Percentiles rank a stretch among this genome's conserved stretches.
These are phyloP conservation scores for Penicillium malachiteum DNA, from an alignment of 495 filamentous ascomycete genomes.

Conservation along the genomic window DNA sequence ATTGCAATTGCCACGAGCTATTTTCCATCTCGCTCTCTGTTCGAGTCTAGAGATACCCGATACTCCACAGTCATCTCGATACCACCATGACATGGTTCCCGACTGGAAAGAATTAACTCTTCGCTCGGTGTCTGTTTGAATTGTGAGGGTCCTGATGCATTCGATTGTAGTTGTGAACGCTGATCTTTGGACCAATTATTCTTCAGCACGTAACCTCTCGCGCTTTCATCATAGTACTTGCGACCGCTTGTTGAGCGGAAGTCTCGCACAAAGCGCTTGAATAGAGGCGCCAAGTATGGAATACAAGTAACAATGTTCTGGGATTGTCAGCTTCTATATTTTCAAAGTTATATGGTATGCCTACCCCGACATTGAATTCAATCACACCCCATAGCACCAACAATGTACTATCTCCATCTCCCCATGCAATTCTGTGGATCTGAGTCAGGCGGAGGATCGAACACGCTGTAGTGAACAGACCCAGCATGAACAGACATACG, in stretches of 20 bases:
- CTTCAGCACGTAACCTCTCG: constrained; percentile 32
- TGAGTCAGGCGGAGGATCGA: constrained; percentile 55
- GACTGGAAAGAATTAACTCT: constrained; percentile 42
- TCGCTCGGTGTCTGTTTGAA: constrained; percentile 38
- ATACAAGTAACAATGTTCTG: constrained; percentile 50
- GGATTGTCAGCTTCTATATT: not conserved
- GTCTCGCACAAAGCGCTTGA: constrained; percentile 37
- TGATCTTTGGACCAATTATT: constrained; percentile 30
- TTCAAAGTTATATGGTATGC: not conserved
- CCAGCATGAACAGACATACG: constrained; percentile 54
- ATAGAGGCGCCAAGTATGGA: constrained; percentile 46
- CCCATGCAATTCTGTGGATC: constrained; percentile 50
- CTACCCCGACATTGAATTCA: constrained; percentile 56
- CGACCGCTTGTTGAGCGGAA: constrained; percentile 26
- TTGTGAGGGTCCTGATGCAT: constrained; percentile 22
- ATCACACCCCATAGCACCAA: constrained; percentile 58
- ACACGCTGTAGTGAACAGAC: constrained; percentile 58
- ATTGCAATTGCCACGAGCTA: not conserved
- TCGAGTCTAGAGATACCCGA: constrained; percentile 34
- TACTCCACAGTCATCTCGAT: constrained; percentile 51
- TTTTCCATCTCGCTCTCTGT: not conserved
- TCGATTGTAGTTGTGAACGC: constrained; percentile 28
- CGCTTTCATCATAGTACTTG: constrained; percentile 26
- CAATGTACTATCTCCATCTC: constrained; percentile 57
- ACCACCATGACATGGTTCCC: constrained; percentile 25